These are phyloP conservation scores for Fraxinus velutina DNA, from an alignment of 305 asterid genomes.

Conservation along the genomic window DNA sequence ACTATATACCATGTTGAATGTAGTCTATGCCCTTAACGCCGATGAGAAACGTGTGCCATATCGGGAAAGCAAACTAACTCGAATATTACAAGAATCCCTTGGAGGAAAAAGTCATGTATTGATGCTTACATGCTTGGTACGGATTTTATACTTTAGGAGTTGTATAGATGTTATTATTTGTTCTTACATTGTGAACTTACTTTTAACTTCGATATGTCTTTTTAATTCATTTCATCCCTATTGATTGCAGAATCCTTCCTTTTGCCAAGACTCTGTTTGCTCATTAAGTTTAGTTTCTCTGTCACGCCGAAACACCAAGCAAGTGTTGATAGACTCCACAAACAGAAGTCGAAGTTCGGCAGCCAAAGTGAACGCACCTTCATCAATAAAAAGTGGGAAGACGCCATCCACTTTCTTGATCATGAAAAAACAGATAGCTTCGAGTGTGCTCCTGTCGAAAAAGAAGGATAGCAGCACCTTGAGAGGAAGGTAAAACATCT, in stretches of 20 bases:
- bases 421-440: constrained; percentile 37
- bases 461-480: constrained; percentile 31
- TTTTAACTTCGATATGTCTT: constrained; percentile 6
- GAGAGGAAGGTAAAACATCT: constrained; percentile 61
- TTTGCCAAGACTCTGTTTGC: constrained; percentile 73
- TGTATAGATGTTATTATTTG: constrained; percentile 15
- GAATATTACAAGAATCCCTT: constrained; percentile 71
- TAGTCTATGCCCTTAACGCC: constrained; percentile 58
- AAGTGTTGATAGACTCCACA: constrained; percentile 49
- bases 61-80: constrained; percentile 79
- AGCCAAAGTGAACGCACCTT: constrained; percentile 38
- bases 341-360: constrained; percentile 40
- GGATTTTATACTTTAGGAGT: constrained; percentile 18
- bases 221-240: constrained; percentile 5
- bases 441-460: constrained; percentile 28
- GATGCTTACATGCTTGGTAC: constrained; percentile 74
- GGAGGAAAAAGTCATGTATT: constrained; percentile 55
- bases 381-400: constrained; percentile 41
- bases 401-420: constrained; percentile 37
- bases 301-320: constrained; percentile 46
- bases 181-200: not conserved
- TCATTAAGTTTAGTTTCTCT: constrained; percentile 64
- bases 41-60: constrained; percentile 66
- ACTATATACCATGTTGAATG: constrained; percentile 56
- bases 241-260: constrained; percentile 50